Conservation (phyloP, 208 protist species). For the Paratrypanosoma confusum region DNA sequence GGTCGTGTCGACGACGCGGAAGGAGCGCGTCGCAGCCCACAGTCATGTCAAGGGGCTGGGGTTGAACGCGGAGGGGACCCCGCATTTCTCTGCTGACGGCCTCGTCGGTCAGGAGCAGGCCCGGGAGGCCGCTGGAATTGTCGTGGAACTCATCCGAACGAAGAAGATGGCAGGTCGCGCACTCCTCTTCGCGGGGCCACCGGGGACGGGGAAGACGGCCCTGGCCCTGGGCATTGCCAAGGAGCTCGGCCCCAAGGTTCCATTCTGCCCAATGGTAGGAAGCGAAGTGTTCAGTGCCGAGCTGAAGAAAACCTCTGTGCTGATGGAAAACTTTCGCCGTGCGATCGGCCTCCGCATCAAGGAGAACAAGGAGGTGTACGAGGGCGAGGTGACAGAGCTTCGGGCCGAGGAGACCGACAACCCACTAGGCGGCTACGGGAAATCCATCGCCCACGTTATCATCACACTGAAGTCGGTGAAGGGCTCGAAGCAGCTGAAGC, state of each 20-base stretch:
- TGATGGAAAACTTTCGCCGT: slow-evolving; percentile 99
- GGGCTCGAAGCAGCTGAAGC: slow-evolving; percentile 96
- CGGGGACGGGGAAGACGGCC: slow-evolving; percentile 97
- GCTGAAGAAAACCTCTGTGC: slow-evolving; percentile 99
- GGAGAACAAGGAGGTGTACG: slow-evolving; percentile 99
- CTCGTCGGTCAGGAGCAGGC: slow-evolving; percentile 98
- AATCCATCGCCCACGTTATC: slow-evolving; percentile 97
- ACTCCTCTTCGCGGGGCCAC: slow-evolving; percentile 98
- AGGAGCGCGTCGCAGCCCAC: slow-evolving; percentile 96
- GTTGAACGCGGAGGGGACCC: slow-evolving; percentile 88
- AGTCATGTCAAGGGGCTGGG: slow-evolving; percentile 99
- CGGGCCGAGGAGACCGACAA: slow-evolving; percentile 98
- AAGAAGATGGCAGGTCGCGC: slow-evolving; percentile 99
- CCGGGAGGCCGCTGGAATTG: slow-evolving; percentile 96
- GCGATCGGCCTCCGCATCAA: slow-evolving; percentile 99
- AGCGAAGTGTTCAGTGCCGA: slow-evolving; percentile 99
- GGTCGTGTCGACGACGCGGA: slow-evolving; percentile 93
- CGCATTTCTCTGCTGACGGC: slow-evolving; percentile 74
- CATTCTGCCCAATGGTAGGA: slow-evolving; percentile 98
- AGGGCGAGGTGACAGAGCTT: slow-evolving; percentile 98
- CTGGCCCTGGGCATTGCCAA: slow-evolving; percentile 97
- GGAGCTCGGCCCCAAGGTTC: slow-evolving; percentile 99
- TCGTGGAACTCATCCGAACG: slow-evolving; percentile 97
- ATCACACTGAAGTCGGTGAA: slow-evolving; percentile 98
- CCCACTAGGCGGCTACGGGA: slow-evolving; percentile 96